Conservation (phyloP, 139 green algal genomes). For the Dunaliella primolecta region DNA sequence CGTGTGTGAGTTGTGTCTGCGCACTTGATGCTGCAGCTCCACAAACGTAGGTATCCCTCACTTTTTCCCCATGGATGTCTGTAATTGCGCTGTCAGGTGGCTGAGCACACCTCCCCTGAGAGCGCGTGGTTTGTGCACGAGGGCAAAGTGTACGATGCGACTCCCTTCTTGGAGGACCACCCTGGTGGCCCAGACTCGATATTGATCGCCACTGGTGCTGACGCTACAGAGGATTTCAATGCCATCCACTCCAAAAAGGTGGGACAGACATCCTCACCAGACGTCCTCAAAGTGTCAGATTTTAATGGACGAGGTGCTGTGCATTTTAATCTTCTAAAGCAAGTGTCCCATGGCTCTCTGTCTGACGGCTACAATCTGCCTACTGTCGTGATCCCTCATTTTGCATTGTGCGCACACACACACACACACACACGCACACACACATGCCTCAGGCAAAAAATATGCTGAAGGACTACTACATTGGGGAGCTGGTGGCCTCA, state of each 20-base stretch:
- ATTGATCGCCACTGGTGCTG: conserved; percentile 54
- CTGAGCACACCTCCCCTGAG: conserved; percentile 67
- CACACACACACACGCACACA: conserved; percentile 42
- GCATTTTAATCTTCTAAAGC: conserved; percentile 13
- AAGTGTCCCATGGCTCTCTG: conserved; percentile 10
- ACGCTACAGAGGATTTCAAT: conserved; percentile 88
- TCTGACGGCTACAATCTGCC: neutral
- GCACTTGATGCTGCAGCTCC: too few species aligned
- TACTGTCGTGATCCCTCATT: conserved; percentile 68
- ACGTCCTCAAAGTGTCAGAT: conserved; percentile 76
- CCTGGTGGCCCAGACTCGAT: conserved; percentile 85
- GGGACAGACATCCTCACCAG: conserved; percentile 57
- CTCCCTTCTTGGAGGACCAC: conserved; percentile 89
- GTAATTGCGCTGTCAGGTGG: too few species aligned
- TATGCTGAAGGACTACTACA: conserved; percentile 81
- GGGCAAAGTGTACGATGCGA: conserved; percentile 92
- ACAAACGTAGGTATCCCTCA: too few species aligned
- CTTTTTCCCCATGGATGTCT: too few species aligned
- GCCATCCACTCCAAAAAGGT: conserved; percentile 70
- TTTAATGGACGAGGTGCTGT: conserved; percentile 66
- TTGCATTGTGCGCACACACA: conserved; percentile 79
- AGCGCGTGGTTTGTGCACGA: conserved; percentile 91
- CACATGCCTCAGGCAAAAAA: conserved; percentile 69
- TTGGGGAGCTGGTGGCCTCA: conserved; percentile 60
- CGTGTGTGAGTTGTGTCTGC: too few species aligned